phyloP scores from a whole-genome alignment of 208 protist species.

The Crithidia bombi region DNA sequence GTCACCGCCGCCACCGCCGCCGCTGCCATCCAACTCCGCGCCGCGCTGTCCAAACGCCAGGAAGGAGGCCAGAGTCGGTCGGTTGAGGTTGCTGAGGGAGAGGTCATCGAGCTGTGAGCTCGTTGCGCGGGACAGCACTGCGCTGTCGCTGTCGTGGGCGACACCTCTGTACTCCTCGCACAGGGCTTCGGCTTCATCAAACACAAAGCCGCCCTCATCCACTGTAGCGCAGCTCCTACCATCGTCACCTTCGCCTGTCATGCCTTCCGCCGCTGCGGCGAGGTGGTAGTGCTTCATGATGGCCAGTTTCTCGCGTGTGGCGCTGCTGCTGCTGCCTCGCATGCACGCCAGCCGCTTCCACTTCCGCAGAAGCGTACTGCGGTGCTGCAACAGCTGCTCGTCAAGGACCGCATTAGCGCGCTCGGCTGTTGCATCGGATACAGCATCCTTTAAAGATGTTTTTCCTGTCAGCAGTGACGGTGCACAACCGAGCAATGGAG shows the following conservation, averaged over 20 bases:
- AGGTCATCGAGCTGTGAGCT: not conserved
- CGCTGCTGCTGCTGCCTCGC: conserved; percentile 16
- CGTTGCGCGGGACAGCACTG: not conserved
- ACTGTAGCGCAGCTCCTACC: not conserved
- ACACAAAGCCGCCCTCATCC: conserved; percentile 19
- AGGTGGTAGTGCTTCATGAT: conserved; percentile 4
- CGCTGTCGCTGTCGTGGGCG: not conserved
- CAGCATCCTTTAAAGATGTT: too few species aligned
- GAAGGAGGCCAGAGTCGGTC: conserved; percentile 6
- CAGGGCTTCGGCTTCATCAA: conserved; percentile 6
- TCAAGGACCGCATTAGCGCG: not conserved
- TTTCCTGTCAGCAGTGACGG: not conserved
- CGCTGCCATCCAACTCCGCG: not conserved
- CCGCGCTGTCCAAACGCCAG: not conserved
- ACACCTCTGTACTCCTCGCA: not conserved
- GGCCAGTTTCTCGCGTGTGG: conserved; percentile 12
- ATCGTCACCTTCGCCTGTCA: too few species aligned
- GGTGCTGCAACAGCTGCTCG: conserved; percentile 29
- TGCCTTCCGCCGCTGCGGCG: not conserved
- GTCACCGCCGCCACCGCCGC: not conserved
- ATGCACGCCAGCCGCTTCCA: conserved; percentile 34
- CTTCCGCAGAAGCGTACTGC: conserved; percentile 9
- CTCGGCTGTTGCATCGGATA: not conserved
- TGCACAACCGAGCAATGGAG: conserved; percentile 19
- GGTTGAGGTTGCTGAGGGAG: not conserved